Percentiles rank a stretch among this genome's conserved stretches.
Conservation (phyloP, 345 rosid species). For the Eucalyptus regnans region DNA sequence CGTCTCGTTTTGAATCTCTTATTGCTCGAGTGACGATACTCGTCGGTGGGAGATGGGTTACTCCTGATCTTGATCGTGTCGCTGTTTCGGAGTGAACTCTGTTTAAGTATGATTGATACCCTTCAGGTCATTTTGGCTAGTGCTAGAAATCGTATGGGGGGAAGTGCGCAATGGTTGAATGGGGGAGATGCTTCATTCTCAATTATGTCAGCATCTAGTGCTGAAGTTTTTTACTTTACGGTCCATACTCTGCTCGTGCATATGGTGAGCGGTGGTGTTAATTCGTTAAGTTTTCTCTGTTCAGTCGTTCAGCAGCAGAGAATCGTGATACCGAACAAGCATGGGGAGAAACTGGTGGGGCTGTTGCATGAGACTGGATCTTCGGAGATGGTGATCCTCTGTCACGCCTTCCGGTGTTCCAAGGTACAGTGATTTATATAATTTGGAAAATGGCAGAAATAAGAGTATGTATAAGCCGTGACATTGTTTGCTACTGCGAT, state of each 20-base stretch:
- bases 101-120: not conserved
- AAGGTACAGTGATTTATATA: constrained; percentile 27
- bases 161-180: not conserved
- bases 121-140: not conserved
- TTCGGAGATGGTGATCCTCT: constrained; percentile 45
- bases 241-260: not conserved
- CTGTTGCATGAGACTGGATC: constrained; percentile 70
- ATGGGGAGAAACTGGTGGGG: constrained; percentile 70
- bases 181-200: not conserved
- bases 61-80: not conserved
- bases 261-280: not conserved
- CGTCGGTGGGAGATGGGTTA: not conserved
- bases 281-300: not conserved
- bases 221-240: not conserved
- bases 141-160: not conserved
- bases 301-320: constrained; percentile 20
- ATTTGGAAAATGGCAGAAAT: not conserved
- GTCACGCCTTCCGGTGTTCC: constrained; percentile 69
- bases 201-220: not conserved
- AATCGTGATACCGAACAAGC: constrained; percentile 38
- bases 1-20: not conserved
- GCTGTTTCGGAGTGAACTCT: not conserved
- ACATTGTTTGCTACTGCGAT: not conserved
- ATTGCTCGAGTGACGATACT: not conserved
- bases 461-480: not conserved